These are phyloP conservation scores for Melocanna baccifera DNA, from an alignment of 176 grass and related monocot genomes.

Conservation along the genomic window DNA sequence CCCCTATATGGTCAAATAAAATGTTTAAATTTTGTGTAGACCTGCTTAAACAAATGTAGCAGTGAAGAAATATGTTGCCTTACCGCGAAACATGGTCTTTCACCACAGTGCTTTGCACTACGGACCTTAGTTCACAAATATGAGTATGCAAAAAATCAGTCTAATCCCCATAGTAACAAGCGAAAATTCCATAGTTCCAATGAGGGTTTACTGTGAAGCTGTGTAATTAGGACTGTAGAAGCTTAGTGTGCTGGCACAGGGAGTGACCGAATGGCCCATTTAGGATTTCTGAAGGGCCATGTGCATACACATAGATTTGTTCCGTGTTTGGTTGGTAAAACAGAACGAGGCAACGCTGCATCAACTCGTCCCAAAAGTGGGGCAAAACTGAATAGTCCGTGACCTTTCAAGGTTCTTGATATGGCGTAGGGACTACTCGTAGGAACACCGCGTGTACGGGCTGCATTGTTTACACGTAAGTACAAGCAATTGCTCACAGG, in stretches of 20 bases:
- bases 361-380: not conserved
- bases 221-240: not conserved
- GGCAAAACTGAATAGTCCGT: not conserved
- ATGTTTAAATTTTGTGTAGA: not conserved
- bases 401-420: not conserved
- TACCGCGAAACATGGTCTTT: not conserved
- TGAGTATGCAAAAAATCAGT: not conserved
- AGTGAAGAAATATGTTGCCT: not conserved
- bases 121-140: too few relatives aligned
- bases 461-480: not conserved
- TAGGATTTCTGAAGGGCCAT: not conserved
- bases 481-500: not conserved
- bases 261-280: not conserved
- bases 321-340: constrained; percentile 20
- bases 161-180: not conserved
- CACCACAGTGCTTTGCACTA: too few relatives aligned
- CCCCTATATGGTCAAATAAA: not conserved
- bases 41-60: not conserved
- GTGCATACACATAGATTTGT: not conserved
- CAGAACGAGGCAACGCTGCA: not conserved
- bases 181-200: not conserved
- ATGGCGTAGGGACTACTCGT: not conserved
- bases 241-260: not conserved
- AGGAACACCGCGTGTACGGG: not conserved
- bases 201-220: not conserved